Conservation (phyloP, 139 green algal genomes). For the Chlorella vulgaris region DNA sequence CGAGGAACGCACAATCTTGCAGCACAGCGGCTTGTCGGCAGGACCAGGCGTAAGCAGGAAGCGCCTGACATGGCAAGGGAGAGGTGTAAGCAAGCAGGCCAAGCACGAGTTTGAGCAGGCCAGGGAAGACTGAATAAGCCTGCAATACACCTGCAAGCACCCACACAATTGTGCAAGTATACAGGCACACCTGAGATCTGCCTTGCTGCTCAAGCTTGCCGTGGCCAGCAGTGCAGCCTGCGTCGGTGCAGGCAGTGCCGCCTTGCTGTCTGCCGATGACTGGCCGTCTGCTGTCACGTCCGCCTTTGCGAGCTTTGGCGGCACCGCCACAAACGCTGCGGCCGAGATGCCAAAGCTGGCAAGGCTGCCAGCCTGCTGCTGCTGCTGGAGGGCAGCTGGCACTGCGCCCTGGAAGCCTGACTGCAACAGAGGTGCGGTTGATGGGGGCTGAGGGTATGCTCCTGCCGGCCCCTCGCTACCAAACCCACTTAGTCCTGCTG, state of each 20-base stretch:
- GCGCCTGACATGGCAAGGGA: not conserved
- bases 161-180: too few species aligned
- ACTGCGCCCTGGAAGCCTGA: not conserved
- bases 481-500: too few species aligned
- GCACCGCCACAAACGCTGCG: conserved; percentile 3
- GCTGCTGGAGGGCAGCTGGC: too few species aligned
- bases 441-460: conserved; percentile 24
- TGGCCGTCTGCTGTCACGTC: not conserved
- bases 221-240: not conserved
- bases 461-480: not conserved
- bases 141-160: too few species aligned
- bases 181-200: conserved; percentile 5
- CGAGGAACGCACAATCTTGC: conserved; percentile 81
- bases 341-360: conserved; percentile 25
- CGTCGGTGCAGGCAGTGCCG: not conserved
- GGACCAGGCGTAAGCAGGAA: conserved; percentile 41
- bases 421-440: not conserved
- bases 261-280: not conserved
- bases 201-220: not conserved
- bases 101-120: not conserved
- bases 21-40: conserved; percentile 62
- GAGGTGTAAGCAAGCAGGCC: not conserved
- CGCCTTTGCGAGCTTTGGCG: not conserved
- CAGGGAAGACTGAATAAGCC: too few species aligned
- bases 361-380: not conserved